phyloP scores from a whole-genome alignment of 1,284 basidiomycete species.

The Microbotryum silenes-acaulis region DNA sequence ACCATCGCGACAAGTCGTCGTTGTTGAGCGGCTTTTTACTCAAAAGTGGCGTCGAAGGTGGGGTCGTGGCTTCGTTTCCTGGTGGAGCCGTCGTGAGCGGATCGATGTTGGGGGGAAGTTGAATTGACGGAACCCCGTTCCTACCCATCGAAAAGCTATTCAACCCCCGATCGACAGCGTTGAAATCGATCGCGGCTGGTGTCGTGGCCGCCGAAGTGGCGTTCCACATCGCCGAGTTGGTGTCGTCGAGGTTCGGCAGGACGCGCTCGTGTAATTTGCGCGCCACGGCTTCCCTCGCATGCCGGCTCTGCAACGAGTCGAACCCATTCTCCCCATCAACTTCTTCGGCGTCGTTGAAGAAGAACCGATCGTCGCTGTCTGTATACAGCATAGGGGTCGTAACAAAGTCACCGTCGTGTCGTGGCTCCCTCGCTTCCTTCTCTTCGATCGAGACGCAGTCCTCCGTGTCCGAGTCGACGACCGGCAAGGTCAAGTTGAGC shows the following conservation, averaged over 20 bases:
- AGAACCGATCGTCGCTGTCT: not conserved
- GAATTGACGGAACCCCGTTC: no score
- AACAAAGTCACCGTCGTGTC: slow-evolving; percentile 38
- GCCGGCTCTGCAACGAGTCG: not conserved
- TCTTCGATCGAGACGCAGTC: slow-evolving; percentile 8
- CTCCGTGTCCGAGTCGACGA: slow-evolving; percentile 51
- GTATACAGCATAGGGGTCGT: not conserved
- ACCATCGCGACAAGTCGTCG: slow-evolving; percentile 62
- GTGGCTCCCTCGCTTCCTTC: slow-evolving; percentile 41
- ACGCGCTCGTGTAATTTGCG: slow-evolving; percentile 1
- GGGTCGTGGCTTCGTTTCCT: no score
- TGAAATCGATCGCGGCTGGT: no score
- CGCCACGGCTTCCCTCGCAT: not conserved
- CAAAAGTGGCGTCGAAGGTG: no score
- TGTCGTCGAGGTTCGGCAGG: slow-evolving; percentile 1
- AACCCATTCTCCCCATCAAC: no score
- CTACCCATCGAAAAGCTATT: no score
- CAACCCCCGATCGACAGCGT: no score
- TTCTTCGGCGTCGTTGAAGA: not conserved
- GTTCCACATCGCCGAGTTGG: not conserved
- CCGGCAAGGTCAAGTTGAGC: slow-evolving; percentile 83
- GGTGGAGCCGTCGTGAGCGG: no score
- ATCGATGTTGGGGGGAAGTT: no score
- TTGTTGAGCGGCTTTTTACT: no score
- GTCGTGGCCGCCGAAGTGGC: no score